These are phyloP conservation scores for Penicillium sp. DNA, from an alignment of 2,329 filamentous ascomycete genomes.

Conservation along the genomic window DNA sequence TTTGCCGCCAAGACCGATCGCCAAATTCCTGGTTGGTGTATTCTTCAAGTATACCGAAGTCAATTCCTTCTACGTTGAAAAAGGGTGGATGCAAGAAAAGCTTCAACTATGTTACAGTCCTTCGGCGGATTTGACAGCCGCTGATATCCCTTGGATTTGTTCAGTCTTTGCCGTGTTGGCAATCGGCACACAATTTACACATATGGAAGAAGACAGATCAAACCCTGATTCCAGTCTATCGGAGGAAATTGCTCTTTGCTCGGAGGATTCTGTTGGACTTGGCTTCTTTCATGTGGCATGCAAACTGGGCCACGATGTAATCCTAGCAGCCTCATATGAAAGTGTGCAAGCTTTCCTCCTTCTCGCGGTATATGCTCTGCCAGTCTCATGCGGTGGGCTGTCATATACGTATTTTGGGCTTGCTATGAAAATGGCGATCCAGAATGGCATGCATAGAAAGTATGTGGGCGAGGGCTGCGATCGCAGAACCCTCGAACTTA, in stretches of 20 bases:
- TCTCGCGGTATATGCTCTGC: constrained; percentile 55
- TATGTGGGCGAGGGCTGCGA: constrained; percentile 49
- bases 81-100: constrained; percentile 38
- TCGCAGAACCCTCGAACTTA: constrained; percentile 50
- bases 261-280: constrained; percentile 55
- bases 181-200: constrained; percentile 44
- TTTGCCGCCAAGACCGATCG: constrained; percentile 42
- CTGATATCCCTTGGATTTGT: constrained; percentile 40
- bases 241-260: constrained; percentile 32
- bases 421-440: constrained; percentile 57
- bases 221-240: constrained; percentile 17
- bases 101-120: constrained; percentile 36
- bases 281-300: constrained; percentile 57
- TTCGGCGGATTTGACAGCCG: constrained; percentile 29
- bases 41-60: constrained; percentile 44
- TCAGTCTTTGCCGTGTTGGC: constrained; percentile 42
- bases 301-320: constrained; percentile 56
- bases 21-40: constrained; percentile 39
- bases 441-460: constrained; percentile 60
- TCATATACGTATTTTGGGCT: constrained; percentile 59
- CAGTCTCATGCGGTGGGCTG: constrained; percentile 56
- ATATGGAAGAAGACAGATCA: constrained; percentile 36
- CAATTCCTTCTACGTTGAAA: constrained; percentile 43
- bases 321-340: constrained; percentile 55
- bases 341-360: constrained; percentile 60